Evolutionary conservation across 306 rosid genomes (phyloP).

Genomic region (Acmispon strigosus): DNA sequence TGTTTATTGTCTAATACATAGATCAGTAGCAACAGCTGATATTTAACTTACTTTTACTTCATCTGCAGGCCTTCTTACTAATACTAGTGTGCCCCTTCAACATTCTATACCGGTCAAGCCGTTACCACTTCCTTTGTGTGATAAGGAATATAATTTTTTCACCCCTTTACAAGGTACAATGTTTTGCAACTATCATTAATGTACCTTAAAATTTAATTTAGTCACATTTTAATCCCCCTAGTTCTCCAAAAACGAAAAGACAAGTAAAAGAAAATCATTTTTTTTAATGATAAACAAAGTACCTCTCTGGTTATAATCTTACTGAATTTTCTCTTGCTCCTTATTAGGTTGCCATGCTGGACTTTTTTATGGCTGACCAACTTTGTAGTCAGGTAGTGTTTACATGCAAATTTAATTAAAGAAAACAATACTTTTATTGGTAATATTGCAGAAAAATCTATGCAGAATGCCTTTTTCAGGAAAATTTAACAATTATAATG

Average conservation of each 20-base stretch:
- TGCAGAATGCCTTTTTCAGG: too few relatives aligned
- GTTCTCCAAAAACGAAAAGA: not conserved
- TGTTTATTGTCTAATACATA: not conserved
- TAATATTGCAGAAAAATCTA: too few relatives aligned
- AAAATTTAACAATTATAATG: not conserved
- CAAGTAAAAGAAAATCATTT: not conserved
- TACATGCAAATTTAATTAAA: too few relatives aligned
- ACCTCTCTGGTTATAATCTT: not conserved
- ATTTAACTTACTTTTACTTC: not conserved
- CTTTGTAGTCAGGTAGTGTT: conserved; percentile 84
- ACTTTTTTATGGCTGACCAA: conserved; percentile 97
- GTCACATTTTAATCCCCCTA: not conserved
- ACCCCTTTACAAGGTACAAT: conserved; percentile 78
- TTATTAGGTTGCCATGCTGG: conserved; percentile 88
- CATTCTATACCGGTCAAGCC: conserved; percentile 66
- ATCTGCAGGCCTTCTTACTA: conserved; percentile 55
- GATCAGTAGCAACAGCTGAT: not conserved
- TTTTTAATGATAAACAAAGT: not conserved
- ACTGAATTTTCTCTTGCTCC: not conserved
- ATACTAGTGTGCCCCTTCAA: conserved; percentile 77
- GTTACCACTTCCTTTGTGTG: conserved; percentile 59
- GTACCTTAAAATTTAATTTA: conserved; percentile 5
- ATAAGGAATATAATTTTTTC: conserved; percentile 74
- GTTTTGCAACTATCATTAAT: conserved; percentile 14
- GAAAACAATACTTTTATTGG: too few relatives aligned